These are phyloP conservation scores for Saccharomyces cerevisiae DNA, from an alignment of 805 yeast species.

Conservation along the genomic window DNA sequence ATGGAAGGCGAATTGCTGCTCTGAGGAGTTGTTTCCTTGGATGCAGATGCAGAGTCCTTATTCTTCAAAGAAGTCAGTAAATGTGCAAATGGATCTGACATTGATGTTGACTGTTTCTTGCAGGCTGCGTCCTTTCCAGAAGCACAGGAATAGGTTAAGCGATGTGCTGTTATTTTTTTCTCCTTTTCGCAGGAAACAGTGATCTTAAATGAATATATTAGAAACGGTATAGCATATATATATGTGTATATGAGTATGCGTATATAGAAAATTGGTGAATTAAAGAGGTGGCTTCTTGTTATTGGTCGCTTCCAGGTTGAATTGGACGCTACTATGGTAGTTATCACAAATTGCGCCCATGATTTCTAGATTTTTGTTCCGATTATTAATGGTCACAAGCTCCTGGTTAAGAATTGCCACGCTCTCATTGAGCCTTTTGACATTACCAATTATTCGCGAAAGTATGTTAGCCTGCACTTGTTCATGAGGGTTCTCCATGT, in stretches of 20 bases:
- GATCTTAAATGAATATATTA: constrained; percentile 3
- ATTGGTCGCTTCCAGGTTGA: constrained; percentile 58
- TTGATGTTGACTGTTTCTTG: neutral
- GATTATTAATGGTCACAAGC: constrained; percentile 51
- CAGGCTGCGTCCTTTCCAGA: neutral
- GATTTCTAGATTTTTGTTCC: constrained; percentile 61
- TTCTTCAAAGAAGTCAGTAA: constrained; percentile 29
- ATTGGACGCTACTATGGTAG: constrained; percentile 61
- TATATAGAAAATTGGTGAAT: neutral
- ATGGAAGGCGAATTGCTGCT: neutral
- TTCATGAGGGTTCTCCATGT: constrained; percentile 82
- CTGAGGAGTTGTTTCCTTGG: neutral
- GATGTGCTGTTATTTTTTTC: neutral
- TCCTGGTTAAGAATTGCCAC: constrained; percentile 55
- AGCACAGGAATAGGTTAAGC: neutral
- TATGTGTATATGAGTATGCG: neutral
- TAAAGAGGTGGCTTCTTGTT: constrained; percentile 36
- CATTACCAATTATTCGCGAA: constrained; percentile 66
- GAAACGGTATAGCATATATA: neutral
- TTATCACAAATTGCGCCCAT: constrained; percentile 74
- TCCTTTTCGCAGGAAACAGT: neutral
- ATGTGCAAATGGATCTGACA: constrained; percentile 39
- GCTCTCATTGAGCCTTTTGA: constrained; percentile 69
- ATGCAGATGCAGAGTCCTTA: neutral
- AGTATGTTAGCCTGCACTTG: constrained; percentile 69